phyloP scores from a whole-genome alignment of 768 basidiomycete species.

The Heimioporus sp. region DNA sequence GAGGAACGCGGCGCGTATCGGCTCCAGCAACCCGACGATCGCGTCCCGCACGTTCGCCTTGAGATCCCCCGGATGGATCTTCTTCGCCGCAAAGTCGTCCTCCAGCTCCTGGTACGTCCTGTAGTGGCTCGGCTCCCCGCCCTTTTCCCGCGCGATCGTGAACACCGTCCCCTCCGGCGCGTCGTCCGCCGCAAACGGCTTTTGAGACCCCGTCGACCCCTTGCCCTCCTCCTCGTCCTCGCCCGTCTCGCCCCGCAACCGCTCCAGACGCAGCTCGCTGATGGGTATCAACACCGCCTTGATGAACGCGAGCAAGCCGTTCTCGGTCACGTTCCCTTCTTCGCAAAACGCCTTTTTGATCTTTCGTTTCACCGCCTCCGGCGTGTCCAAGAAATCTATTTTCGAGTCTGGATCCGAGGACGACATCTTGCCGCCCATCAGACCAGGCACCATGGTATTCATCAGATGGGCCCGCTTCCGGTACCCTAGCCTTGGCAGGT shows the following conservation, averaged over 20 bases:
- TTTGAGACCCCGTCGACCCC: slow-evolving; percentile 48
- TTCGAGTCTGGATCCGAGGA: slow-evolving; percentile 97
- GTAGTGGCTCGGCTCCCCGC: slow-evolving; percentile 75
- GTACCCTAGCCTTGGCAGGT: slow-evolving; percentile 93
- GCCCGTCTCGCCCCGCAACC: slow-evolving; percentile 42
- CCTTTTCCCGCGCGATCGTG: slow-evolving; percentile 72
- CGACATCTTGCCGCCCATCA: slow-evolving; percentile 97
- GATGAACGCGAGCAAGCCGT: slow-evolving; percentile 85
- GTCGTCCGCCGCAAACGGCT: slow-evolving; percentile 60
- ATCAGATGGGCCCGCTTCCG: slow-evolving; percentile 94
- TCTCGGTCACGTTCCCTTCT: slow-evolving; percentile 84
- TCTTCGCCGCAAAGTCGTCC: slow-evolving; percentile 70
- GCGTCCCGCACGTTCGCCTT: slow-evolving; percentile 76
- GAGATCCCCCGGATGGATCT: slow-evolving; percentile 87
- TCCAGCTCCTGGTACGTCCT: slow-evolving; percentile 60
- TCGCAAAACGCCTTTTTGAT: slow-evolving; percentile 93
- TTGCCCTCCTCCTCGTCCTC: slow-evolving; percentile 43
- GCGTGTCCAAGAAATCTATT: slow-evolving; percentile 93
- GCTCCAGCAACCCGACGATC: slow-evolving; percentile 72
- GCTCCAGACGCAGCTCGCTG: slow-evolving; percentile 69
- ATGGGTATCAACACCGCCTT: slow-evolving; percentile 88
- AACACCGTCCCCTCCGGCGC: slow-evolving; percentile 85
- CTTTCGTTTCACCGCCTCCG: slow-evolving; percentile 83
- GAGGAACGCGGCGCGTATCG: slow-evolving; percentile 77
- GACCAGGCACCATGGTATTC: slow-evolving; percentile 97